Base-by-base conservation (phyloP, 2,329 filamentous ascomycete genomes). In the Sclerotinia spermophila region DNA sequence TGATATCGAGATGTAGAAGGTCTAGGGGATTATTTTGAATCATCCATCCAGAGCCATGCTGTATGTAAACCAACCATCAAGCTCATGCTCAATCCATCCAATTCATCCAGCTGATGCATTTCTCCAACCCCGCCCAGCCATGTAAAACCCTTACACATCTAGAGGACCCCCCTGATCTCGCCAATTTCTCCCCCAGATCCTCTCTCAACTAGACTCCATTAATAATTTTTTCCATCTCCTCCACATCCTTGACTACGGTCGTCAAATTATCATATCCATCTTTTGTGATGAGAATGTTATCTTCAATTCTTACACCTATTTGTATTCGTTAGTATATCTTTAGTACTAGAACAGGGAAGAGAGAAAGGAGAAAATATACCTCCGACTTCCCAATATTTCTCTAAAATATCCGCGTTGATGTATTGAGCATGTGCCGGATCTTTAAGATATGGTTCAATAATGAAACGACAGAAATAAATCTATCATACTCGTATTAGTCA, bases 391-490 rank as follows among this genome's bases (percentile, higher is more conserved):
- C 94, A 94, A 81, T 96, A 97, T 75, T 86, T 87, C 19, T 93
- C 86, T 53, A 97, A 81, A 2, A 94, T 91, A 30, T 84, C 82
- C 55, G 84, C 82, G 78, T 97, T 89, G 76, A 97, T 97, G 78
- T 89, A 96, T 77, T 90, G 89, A 68, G 87, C 86, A 77, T 94
- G 89, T 62, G 87, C 86, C 0, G 91, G 88, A 74, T 94, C 89
- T 62, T 89, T 84, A 19, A 97, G 83, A 78, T 91, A 96, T 0
- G 93, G 92, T 59, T 90, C 87, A 72, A 97, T 92, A 74, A 96
- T 96, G 79, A 94, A 97, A 30, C 88, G 87, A 81, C 93, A 97
- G 81, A 97, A 97, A 82, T 97, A 97, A 73, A 95, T 89, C 87
- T 89, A 33, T n/a, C 1, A 38, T 48, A 27, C 68, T 71, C 10